Evolutionary conservation across 768 basidiomycete genomes (phyloP), one percentile per base, ranked within the genome.

Genomic region (Boletus huronensis): DNA sequence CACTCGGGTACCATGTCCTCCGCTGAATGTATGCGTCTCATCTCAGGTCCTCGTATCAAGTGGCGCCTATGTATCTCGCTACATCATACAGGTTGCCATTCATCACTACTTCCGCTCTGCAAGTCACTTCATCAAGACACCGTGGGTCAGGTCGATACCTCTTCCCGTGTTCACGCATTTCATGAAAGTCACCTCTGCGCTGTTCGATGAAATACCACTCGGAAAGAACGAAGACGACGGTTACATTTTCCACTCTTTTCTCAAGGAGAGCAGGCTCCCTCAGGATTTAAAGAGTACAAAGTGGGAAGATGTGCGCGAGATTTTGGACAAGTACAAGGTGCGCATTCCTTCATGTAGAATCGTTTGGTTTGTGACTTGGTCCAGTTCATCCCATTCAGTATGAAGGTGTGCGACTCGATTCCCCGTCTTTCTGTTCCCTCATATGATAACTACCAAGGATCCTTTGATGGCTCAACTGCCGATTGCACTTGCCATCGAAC

Each of bases 191-290:
- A 82, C 84, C 10, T 76, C 81, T 34, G 73, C 77, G 44, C 75
- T 72, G 58, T 87, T 84, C 58, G 85, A 82, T 35, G 78, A 86
- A 49, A 83, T 90, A 58, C 85, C 88, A 21, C 72, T 77, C 28
- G 81, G 77, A 57, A 90, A 89, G 77, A 81, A 79, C 44, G 87
- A 89, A 61, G 88, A 90, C 64, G 89, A 91, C 58, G 87, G 88
- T 1, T 75, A 78, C 32, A 71, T 85, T 32, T 87, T 90, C 62
- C 67, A 75, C 23, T 74, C 73, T 3, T 87, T 89, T 63, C 73
- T 90, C 47, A 87, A 86, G 66, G 84, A 89, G 70, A 84, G 82
- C 62, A 78, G 83, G 65, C 75, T 81, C 50, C 82, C 83, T n/a
- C 64, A 77, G n/a, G 76, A 82, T 46, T 64, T 80, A 64, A 83